A percentile compares a stretch with the other conserved stretches of the same genome.
These are phyloP conservation scores for Arachis monticola DNA, from an alignment of 331 rosid species.

Conservation along the genomic window DNA sequence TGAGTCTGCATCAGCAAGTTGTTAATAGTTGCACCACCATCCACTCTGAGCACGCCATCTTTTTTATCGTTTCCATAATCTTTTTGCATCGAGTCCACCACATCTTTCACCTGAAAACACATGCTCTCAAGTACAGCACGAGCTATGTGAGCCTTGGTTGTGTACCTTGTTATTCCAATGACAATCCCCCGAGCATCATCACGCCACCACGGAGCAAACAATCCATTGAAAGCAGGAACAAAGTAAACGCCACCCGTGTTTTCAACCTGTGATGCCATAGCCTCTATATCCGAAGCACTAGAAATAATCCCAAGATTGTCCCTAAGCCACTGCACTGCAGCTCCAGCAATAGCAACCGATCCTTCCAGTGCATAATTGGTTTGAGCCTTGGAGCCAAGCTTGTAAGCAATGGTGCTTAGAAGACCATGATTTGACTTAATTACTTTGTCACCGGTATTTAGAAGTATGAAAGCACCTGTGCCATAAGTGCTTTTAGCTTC, in stretches of 20 bases:
- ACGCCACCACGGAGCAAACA: slow-evolving; percentile 98
- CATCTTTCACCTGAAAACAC: slow-evolving; percentile 92
- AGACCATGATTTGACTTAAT: slow-evolving; percentile 77
- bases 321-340: slow-evolving; percentile 98
- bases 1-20: slow-evolving; percentile 88
- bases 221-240: slow-evolving; percentile 92
- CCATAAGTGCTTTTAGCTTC: slow-evolving; percentile 96
- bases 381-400: slow-evolving; percentile 71
- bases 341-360: slow-evolving; percentile 97
- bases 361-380: slow-evolving; percentile 94
- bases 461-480: slow-evolving; percentile 91
- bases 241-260: slow-evolving; percentile 81
- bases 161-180: slow-evolving; percentile 80
- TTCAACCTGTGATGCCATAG: slow-evolving; percentile 64
- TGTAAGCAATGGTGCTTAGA: slow-evolving; percentile 78
- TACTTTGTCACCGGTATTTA: slow-evolving; percentile 75
- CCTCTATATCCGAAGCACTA: slow-evolving; percentile 72
- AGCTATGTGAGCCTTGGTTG: slow-evolving; percentile 84
- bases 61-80: slow-evolving; percentile 52
- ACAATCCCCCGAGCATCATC: slow-evolving; percentile 96
- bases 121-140: slow-evolving; percentile 93
- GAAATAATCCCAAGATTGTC: slow-evolving; percentile 75
- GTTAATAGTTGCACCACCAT: slow-evolving; percentile 91
- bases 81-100: slow-evolving; percentile 83
- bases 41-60: slow-evolving; percentile 69